phyloP scores from a whole-genome alignment of 2,329 filamentous ascomycete species.

The Aspergillus pseudoterreus region DNA sequence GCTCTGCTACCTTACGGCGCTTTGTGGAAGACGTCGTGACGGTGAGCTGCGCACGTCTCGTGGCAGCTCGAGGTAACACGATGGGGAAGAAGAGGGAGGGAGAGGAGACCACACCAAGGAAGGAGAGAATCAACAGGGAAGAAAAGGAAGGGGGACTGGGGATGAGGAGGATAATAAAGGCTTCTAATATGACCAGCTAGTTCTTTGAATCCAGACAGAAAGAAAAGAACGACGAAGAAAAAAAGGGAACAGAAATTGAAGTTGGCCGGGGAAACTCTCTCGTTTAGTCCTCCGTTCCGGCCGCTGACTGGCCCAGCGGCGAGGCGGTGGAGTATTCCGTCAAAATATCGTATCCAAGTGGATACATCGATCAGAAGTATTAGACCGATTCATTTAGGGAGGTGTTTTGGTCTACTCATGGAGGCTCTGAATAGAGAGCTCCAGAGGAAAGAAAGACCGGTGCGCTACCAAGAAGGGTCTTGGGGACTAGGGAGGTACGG shows the following conservation, averaged over 20 bases:
- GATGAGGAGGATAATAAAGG: conserved; percentile 6
- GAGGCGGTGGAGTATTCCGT: background rate
- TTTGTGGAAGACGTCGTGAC: conserved; percentile 50
- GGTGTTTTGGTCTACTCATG: too few relatives aligned
- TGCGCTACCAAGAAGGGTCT: too few relatives aligned
- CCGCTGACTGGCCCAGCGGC: background rate
- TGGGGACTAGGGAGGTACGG: too few relatives aligned
- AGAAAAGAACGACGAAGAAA: conserved; percentile 3
- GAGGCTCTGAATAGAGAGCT: too few relatives aligned
- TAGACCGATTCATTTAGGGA: too few relatives aligned
- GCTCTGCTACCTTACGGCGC: conserved; percentile 47
- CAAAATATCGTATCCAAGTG: too few relatives aligned
- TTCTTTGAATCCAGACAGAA: background rate
- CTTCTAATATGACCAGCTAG: background rate
- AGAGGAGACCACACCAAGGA: background rate
- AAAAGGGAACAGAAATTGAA: conserved; percentile 1
- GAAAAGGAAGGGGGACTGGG: conserved; percentile 6
- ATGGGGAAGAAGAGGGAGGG: background rate
- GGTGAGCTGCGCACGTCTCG: conserved; percentile 43
- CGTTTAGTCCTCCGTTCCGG: conserved; percentile 1
- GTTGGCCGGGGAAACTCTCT: conserved; percentile 9
- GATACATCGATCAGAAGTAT: too few relatives aligned
- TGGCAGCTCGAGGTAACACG: conserved; percentile 40
- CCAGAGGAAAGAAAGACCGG: too few relatives aligned
- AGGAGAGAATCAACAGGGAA: background rate